Evolutionary conservation across 208 protist species (phyloP).

Genomic region (Acanthamoeba royreba): DNA sequence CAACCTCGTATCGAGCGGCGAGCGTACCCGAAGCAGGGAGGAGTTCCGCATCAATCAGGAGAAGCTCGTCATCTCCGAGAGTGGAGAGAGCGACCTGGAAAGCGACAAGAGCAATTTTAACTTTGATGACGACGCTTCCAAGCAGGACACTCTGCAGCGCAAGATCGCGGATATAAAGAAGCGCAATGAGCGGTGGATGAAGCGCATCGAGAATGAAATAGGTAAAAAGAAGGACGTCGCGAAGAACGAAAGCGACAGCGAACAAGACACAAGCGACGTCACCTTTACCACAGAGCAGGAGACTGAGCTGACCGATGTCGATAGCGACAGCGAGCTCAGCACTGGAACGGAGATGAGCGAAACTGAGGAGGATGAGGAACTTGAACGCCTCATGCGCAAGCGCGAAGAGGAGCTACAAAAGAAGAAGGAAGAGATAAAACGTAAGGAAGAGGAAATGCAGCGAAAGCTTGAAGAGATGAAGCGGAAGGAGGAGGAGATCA

Average conservation of each 20-base stretch:
- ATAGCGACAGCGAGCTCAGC: background rate
- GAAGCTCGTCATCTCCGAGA: background rate
- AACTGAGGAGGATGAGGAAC: background rate
- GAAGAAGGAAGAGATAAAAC: background rate
- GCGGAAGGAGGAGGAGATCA: background rate
- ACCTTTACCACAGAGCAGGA: too few species aligned
- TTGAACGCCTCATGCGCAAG: background rate
- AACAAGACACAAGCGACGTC: background rate
- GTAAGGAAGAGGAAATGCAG: background rate
- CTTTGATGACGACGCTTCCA: background rate
- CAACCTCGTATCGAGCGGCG: background rate
- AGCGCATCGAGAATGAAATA: background rate
- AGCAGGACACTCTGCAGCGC: background rate
- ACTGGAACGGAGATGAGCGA: too few species aligned
- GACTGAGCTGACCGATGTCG: background rate
- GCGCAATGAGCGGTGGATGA: background rate
- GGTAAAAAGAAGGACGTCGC: background rate
- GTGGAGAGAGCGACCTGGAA: background rate
- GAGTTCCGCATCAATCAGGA: background rate
- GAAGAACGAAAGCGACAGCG: background rate
- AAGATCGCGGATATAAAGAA: conserved; percentile 11
- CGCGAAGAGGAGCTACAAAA: background rate
- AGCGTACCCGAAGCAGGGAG: background rate
- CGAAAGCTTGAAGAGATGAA: background rate
- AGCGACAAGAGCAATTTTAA: background rate